A percentile compares a stretch with the other conserved stretches of the same genome.
These are phyloP conservation scores for Coprinopsis sp. DNA, from an alignment of 768 basidiomycete species.

Conservation along the genomic window DNA sequence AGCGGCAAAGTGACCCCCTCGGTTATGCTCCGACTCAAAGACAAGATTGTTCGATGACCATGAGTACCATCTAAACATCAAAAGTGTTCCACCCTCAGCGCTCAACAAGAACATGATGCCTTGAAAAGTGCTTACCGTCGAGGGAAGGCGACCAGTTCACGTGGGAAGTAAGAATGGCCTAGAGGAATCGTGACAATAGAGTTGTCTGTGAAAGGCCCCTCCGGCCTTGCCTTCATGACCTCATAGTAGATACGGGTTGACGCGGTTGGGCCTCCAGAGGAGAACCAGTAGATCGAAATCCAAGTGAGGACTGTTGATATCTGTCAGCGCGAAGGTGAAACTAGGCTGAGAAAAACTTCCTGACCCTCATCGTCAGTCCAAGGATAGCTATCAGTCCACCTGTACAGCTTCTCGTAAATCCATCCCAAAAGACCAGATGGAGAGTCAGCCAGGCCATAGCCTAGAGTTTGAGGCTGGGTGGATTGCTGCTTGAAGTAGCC, in stretches of 20 bases:
- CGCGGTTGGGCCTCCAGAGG: slow-evolving; percentile 52
- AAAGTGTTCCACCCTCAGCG: not conserved
- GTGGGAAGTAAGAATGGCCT: slow-evolving; percentile 49
- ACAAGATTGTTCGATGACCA: slow-evolving; percentile 24
- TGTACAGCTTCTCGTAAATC: slow-evolving; percentile 47
- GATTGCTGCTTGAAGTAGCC: slow-evolving; percentile 37
- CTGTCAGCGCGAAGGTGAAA: too few species aligned
- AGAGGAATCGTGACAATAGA: slow-evolving; percentile 30
- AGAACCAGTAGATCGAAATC: slow-evolving; percentile 57
- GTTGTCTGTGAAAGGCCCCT: slow-evolving; percentile 2
- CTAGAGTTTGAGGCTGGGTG: slow-evolving; percentile 47
- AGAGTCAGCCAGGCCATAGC: slow-evolving; percentile 50
- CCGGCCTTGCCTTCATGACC: slow-evolving; percentile 14
- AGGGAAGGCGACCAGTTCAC: slow-evolving; percentile 34
- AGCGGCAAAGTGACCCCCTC: slow-evolving; percentile 45
- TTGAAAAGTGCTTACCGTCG: slow-evolving; percentile 19
- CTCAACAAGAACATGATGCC: not conserved
- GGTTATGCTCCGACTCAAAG: slow-evolving; percentile 32
- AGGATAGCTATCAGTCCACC: slow-evolving; percentile 44
- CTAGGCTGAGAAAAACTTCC: too few species aligned
- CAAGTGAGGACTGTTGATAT: slow-evolving; percentile 43
- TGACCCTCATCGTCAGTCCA: slow-evolving; percentile 55
- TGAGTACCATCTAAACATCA: slow-evolving; percentile 35
- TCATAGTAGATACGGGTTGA: slow-evolving; percentile 63
- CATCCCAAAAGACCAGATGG: slow-evolving; percentile 49